A percentile compares a stretch with the other conserved stretches of the same genome.
phyloP scores from a whole-genome alignment of 177 flowering plant species.

The Vitis hybrid region DNA sequence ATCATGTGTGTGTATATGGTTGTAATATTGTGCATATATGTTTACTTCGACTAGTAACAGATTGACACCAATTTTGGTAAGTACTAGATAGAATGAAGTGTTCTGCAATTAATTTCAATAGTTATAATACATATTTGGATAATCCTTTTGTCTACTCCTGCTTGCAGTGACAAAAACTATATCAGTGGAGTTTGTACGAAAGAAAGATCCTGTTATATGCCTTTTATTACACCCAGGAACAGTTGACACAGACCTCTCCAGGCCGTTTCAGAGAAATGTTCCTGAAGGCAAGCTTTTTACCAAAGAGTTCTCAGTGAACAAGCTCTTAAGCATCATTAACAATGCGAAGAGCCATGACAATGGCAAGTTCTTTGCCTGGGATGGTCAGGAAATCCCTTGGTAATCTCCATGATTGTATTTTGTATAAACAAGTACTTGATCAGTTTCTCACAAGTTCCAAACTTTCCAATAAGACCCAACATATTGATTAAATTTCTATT shows the following conservation, averaged over 20 bases:
- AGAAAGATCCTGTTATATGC: constrained; percentile 81
- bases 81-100: background rate
- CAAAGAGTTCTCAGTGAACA: constrained; percentile 81
- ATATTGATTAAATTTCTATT: too few species aligned
- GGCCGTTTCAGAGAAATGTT: constrained; percentile 88
- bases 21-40: background rate
- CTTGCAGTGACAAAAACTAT: constrained; percentile 79
- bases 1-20: background rate
- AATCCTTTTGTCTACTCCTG: constrained; percentile 1
- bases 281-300: constrained; percentile 83
- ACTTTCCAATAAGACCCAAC: too few species aligned
- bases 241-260: constrained; percentile 90
- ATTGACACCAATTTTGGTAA: background rate
- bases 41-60: background rate
- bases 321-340: constrained; percentile 70
- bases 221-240: constrained; percentile 92
- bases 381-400: constrained; percentile 96
- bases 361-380: constrained; percentile 98
- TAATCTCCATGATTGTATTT: constrained; percentile 17
- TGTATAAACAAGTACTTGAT: background rate
- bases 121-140: background rate
- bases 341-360: constrained; percentile 61
- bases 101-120: too few species aligned
- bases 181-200: constrained; percentile 76
- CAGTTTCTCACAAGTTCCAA: too few species aligned